Conservation (phyloP, 345 rosid genomes). For the Moringa oleifera region DNA sequence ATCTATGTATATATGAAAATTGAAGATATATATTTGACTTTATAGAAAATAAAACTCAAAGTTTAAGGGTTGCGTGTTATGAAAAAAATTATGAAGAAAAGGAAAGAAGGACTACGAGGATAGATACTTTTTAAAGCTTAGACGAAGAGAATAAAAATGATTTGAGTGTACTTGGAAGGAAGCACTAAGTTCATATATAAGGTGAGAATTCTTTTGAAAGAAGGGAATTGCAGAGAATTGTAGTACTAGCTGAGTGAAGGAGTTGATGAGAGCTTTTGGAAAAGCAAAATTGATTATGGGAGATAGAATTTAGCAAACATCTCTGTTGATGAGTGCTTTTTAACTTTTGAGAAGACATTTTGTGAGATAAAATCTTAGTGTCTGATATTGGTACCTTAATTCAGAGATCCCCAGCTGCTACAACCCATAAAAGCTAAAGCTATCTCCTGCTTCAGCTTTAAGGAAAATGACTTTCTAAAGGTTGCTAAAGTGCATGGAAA, state of each 20-base stretch:
- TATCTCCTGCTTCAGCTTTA: background rate
- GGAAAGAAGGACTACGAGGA: too few relatives aligned
- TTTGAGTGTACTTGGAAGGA: background rate
- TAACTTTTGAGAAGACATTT: background rate
- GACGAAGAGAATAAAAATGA: background rate
- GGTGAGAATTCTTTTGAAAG: too few relatives aligned
- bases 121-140: background rate
- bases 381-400: background rate
- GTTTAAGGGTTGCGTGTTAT: too few relatives aligned
- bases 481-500: background rate
- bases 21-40: too few relatives aligned
- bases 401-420: background rate
- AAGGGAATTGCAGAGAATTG: too few relatives aligned
- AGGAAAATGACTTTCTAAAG: background rate
- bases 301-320: background rate
- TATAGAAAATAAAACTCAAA: too few relatives aligned
- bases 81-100: too few relatives aligned
- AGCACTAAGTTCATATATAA: background rate
- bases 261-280: too few relatives aligned
- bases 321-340: slow-evolving; percentile 1
- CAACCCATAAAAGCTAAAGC: background rate
- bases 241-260: too few relatives aligned
- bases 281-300: background rate
- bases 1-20: too few relatives aligned
- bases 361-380: background rate